A percentile compares a stretch with the other conserved stretches of the same genome.
phyloP scores from a whole-genome alignment of 768 basidiomycete species.

The Leccinum subtestaceum region DNA sequence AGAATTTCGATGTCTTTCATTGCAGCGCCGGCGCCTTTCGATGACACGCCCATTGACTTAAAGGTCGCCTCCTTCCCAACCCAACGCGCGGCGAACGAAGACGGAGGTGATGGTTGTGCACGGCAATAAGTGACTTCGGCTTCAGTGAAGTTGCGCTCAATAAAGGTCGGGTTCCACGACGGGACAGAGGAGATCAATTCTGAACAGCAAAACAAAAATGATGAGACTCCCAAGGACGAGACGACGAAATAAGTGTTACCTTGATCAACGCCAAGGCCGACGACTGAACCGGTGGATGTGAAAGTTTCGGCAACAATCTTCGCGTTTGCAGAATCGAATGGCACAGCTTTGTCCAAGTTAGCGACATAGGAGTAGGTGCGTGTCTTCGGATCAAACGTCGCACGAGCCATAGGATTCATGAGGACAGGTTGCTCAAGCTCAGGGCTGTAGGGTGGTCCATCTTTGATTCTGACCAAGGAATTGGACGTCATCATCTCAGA shows the following conservation, averaged over 20 bases:
- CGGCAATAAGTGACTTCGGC: conserved; percentile 85
- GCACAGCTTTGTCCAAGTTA: conserved; percentile 51
- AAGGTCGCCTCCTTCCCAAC: conserved; percentile 96
- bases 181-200: conserved; percentile 93
- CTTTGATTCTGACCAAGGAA: conserved; percentile 92
- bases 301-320: conserved; percentile 51
- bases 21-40: conserved; percentile 89
- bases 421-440: conserved; percentile 87
- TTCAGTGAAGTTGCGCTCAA: conserved; percentile 90
- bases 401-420: conserved; percentile 91
- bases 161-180: conserved; percentile 82
- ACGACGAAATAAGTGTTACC: conserved; percentile 42
- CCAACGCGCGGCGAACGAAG: conserved; percentile 97
- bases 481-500: conserved; percentile 95
- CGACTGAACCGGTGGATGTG: conserved; percentile 40
- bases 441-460: conserved; percentile 79
- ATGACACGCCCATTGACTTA: conserved; percentile 88
- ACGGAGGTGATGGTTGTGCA: conserved; percentile 77
- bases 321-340: conserved; percentile 65
- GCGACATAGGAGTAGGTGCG: conserved; percentile 80
- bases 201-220: conserved; percentile 26
- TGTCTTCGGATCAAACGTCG: conserved; percentile 75
- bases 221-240: conserved; percentile 1
- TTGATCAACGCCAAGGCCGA: conserved; percentile 89
- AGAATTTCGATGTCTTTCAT: conserved; percentile 98